Evolutionary conservation across 2,329 filamentous ascomycete genomes (phyloP).

Genomic region (Xenoacremonium recifei): DNA sequence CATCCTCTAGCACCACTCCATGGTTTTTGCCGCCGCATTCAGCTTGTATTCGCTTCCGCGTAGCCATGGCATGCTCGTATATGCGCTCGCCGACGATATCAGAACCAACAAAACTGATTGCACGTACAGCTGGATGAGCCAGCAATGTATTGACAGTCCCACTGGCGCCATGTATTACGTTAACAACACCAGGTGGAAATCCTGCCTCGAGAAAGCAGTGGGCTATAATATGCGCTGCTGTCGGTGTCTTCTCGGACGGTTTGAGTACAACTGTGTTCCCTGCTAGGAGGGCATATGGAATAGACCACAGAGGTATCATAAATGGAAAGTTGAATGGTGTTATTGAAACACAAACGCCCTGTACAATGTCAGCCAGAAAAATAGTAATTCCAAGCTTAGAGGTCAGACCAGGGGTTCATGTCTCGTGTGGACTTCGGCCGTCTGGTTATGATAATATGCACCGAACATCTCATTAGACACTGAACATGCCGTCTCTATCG

Average conservation of each 20-base stretch:
- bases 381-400: no score
- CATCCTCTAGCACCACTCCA: constrained; percentile 63
- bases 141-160: constrained; percentile 67
- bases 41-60: constrained; percentile 69
- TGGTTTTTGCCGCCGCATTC: constrained; percentile 71
- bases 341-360: constrained; percentile 10
- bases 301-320: constrained; percentile 19
- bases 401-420: constrained; percentile 9
- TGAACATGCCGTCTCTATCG: constrained; percentile 15
- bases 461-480: constrained; percentile 11
- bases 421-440: constrained; percentile 12
- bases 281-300: constrained; percentile 12
- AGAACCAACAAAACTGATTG: constrained; percentile 65
- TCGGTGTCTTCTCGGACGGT: constrained; percentile 57
- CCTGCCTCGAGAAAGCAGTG: constrained; percentile 48
- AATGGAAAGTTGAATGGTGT: constrained; percentile 17
- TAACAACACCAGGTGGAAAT: constrained; percentile 38
- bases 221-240: constrained; percentile 60
- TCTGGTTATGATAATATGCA: constrained; percentile 2
- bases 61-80: constrained; percentile 62
- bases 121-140: constrained; percentile 65
- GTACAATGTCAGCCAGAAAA: no score
- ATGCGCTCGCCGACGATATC: constrained; percentile 70
- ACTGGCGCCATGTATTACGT: constrained; percentile 63
- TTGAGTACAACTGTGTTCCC: constrained; percentile 18